These are phyloP conservation scores for Rubia balearica DNA, from an alignment of 305 asterid genomes.

Conservation along the genomic window DNA sequence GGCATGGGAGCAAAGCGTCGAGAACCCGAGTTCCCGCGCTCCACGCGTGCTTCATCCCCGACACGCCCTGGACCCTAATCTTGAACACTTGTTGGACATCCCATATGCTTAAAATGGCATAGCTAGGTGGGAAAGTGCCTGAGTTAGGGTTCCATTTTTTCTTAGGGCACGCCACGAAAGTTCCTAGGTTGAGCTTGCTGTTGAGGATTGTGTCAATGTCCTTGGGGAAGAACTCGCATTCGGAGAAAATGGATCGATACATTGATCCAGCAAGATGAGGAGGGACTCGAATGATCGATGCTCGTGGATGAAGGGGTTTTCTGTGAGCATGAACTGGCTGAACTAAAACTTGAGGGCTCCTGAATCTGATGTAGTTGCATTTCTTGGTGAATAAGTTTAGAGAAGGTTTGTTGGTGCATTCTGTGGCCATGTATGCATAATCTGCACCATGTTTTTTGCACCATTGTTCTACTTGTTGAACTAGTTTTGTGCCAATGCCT, in stretches of 20 bases:
- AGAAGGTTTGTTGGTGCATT: constrained; percentile 51
- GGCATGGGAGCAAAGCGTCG: constrained; percentile 46
- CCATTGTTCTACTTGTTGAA: constrained; percentile 57
- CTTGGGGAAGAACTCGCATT: constrained; percentile 58
- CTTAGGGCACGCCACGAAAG: constrained; percentile 66
- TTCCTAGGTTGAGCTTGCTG: constrained; percentile 60
- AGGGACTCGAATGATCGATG: constrained; percentile 33
- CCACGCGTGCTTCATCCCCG: constrained; percentile 39
- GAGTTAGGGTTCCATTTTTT: constrained; percentile 39
- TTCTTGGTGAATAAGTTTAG: constrained; percentile 53
- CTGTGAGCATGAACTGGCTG: constrained; percentile 74
- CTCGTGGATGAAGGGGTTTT: constrained; percentile 37
- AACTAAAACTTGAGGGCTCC: constrained; percentile 61
- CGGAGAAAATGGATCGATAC: constrained; percentile 41
- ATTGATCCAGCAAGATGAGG: constrained; percentile 30
- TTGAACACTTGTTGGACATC: constrained; percentile 32
- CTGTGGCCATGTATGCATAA: constrained; percentile 81
- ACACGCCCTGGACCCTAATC: constrained; percentile 60
- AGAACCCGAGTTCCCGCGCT: constrained; percentile 36
- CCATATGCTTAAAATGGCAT: constrained; percentile 53
- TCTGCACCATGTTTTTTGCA: constrained; percentile 50
- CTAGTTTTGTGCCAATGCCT: constrained; percentile 65
- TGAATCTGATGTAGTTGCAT: constrained; percentile 50
- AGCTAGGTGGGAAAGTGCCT: constrained; percentile 35
- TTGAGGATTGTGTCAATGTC: constrained; percentile 45